phyloP scores from a whole-genome alignment of 805 yeast genomes.

The Candida dajiaensis region DNA sequence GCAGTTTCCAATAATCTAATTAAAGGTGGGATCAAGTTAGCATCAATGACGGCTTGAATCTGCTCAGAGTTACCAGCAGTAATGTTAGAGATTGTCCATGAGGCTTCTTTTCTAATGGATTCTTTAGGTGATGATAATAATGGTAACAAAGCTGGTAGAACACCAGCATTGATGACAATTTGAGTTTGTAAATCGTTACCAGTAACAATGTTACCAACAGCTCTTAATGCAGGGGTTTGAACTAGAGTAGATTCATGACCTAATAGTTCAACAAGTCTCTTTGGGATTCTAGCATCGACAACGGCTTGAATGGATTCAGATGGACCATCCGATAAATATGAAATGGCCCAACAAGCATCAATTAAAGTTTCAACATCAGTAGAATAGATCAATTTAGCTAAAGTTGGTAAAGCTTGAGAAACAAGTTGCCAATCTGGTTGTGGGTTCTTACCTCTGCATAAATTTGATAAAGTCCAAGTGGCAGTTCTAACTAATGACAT shows the following conservation, averaged over 20 bases:
- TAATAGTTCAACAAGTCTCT: conserved; percentile 85
- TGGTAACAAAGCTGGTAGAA: conserved; percentile 76
- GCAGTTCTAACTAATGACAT: conserved; percentile 93
- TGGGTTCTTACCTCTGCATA: conserved; percentile 95
- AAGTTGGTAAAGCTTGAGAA: conserved; percentile 81
- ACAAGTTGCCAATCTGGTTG: conserved; percentile 94
- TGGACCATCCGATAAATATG: conserved; percentile 90
- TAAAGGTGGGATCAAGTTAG: conserved; percentile 87
- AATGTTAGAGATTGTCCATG: conserved; percentile 98
- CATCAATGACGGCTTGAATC: conserved; percentile 94
- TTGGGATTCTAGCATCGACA: conserved; percentile 92
- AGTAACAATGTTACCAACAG: conserved; percentile 96
- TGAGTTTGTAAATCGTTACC: conserved; percentile 97
- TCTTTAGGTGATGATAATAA: conserved; percentile 82
- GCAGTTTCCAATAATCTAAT: conserved; percentile 75
- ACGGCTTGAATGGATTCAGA: conserved; percentile 94
- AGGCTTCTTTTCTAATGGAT: conserved; percentile 91
- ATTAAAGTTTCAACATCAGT: conserved; percentile 89
- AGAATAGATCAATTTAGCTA: conserved; percentile 86
- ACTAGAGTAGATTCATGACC: conserved; percentile 79
- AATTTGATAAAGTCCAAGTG: conserved; percentile 94
- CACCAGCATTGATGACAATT: conserved; percentile 88
- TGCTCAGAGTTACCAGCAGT: conserved; percentile 96
- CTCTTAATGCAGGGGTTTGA: conserved; percentile 96
- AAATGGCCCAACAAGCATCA: conserved; percentile 98